Conservation (phyloP, 306 rosid genomes). For the Cucumis hystrix region DNA sequence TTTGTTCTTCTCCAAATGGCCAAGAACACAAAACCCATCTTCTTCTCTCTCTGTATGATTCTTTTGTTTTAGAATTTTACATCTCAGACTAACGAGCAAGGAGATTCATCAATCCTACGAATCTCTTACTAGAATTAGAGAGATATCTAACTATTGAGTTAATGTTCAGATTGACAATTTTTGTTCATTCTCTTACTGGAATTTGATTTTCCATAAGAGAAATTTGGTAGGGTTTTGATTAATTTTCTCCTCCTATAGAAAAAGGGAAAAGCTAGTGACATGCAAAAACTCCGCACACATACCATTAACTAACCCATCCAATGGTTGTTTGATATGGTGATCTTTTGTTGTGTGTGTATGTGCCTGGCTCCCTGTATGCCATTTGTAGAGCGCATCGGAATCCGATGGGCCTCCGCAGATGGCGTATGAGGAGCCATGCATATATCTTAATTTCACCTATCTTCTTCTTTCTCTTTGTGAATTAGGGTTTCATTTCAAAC, state of each 20-base stretch:
- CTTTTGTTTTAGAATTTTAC: background rate
- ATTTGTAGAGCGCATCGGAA: constrained; percentile 74
- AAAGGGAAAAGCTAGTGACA: background rate
- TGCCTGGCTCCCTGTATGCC: constrained; percentile 99
- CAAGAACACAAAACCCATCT: background rate
- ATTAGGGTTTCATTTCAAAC: background rate
- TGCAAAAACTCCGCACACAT: background rate
- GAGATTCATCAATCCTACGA: background rate
- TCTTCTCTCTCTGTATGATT: background rate
- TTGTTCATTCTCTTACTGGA: background rate
- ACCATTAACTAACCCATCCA: background rate
- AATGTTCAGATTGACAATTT: background rate
- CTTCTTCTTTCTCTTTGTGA: background rate
- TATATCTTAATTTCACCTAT: background rate
- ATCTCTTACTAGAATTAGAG: background rate
- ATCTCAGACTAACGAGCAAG: background rate
- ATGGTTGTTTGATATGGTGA: background rate
- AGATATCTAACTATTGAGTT: background rate
- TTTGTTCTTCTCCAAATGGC: too few species aligned
- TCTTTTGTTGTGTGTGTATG: constrained; percentile 3
- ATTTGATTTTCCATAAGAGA: background rate
- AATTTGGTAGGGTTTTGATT: background rate
- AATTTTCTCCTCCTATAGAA: background rate
- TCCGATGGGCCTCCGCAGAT: constrained; percentile 71
- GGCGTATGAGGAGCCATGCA: constrained; percentile 99